Conservation (phyloP, 306 rosid genomes). For the Spatholobus suberectus region DNA sequence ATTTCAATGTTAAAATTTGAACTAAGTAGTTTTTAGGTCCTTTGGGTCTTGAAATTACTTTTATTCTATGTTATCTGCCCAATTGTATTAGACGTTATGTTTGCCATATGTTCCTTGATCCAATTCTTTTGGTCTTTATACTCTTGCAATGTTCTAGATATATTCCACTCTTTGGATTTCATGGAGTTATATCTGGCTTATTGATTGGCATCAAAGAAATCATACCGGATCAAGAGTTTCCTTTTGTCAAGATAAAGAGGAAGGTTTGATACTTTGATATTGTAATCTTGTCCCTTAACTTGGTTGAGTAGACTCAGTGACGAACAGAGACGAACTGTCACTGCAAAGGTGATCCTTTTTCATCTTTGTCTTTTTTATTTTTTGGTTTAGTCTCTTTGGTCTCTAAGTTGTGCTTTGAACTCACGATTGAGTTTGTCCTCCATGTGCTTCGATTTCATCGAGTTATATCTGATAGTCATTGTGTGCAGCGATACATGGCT, state of each 20-base stretch:
- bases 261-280: constrained; percentile 69
- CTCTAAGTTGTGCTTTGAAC: too few relatives aligned
- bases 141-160: constrained; percentile 60
- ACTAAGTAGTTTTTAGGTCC: not conserved
- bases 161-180: constrained; percentile 88
- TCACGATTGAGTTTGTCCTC: too few relatives aligned
- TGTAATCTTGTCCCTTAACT: constrained; percentile 3
- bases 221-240: constrained; percentile 91
- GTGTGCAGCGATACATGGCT: constrained; percentile 81
- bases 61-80: not conserved
- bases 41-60: not conserved
- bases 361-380: too few relatives aligned
- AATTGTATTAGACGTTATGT: not conserved
- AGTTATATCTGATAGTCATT: constrained; percentile 43
- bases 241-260: constrained; percentile 68
- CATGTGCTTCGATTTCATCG: too few relatives aligned
- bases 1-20: too few relatives aligned
- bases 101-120: constrained; percentile 26
- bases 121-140: not conserved
- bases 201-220: constrained; percentile 97
- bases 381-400: too few relatives aligned
- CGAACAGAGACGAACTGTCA: too few relatives aligned
- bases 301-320: too few relatives aligned
- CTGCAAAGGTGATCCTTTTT: too few relatives aligned
- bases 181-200: constrained; percentile 86